Base-by-base conservation (phyloP, 257 asterid genomes). In the Solanum chiquidenum region DNA sequence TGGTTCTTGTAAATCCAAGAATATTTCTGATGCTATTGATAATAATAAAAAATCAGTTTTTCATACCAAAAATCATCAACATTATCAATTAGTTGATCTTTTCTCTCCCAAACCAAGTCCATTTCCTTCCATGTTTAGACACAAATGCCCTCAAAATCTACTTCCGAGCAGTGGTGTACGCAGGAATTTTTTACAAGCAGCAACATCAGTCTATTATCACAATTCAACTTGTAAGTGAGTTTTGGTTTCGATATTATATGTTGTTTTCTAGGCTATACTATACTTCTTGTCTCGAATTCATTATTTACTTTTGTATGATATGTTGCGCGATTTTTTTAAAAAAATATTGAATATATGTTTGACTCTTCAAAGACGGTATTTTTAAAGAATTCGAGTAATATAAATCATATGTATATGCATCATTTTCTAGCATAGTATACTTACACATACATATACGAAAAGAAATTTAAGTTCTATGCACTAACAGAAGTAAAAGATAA, bases 1-100 rank as follows among this genome's bases (percentile, higher is more conserved):
- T 38, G 74, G 84, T 11, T 92, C 94, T 20, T 94, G 97, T 92
- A 92, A 87, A 25, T 90, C 95, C 84, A 94, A 91, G 69, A 83
- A 91, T 31, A 90, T 87, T 88, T 49, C 87, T 42, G 93, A 91
- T 86, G 94, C 62, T 37, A 86, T 89, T 34, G 87, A 84, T 31
- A 85, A 75, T 12, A 85, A 83, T 23, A 83, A 71, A 31, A 33
- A 40, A 21, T 77, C 93, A 25, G 20, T 83, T 10, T 86, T 77
- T 37, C 77, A 66, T 23, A 40, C 90, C 62, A 84, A 55, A 27
- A 75, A 60, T 34, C 87, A 49, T 1, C 87, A 6, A 5, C 38
- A 71, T 12, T 72, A 86, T 58, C 91, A 83, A 10, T 88, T 91
- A 38, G 49, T 82, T 38, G 86, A 89, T 9, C 91, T 85, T 18